phyloP scores from a whole-genome alignment of 768 basidiomycete genomes.

The Neoboletus brunneissimus region DNA sequence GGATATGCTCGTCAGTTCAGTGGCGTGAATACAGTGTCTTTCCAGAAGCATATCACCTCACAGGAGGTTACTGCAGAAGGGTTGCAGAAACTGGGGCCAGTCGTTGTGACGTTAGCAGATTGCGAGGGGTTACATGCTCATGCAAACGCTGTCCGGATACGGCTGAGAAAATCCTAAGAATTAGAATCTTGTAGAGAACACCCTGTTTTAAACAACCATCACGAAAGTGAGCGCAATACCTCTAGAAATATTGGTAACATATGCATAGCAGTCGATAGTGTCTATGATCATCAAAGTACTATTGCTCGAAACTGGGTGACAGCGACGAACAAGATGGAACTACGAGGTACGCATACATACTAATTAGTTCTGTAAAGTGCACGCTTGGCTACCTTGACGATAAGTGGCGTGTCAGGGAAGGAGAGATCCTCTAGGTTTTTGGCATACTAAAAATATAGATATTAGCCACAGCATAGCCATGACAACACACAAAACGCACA shows the following conservation, averaged over 20 bases:
- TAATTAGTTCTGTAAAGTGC: conserved; percentile 87
- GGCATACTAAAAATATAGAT: conserved; percentile 63
- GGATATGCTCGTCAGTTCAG: conserved; percentile 98
- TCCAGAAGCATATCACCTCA: conserved; percentile 99
- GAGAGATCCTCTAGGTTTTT: conserved; percentile 83
- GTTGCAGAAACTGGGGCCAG: conserved; percentile 74
- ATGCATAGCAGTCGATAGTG: conserved; percentile 3
- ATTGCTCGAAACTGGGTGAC: conserved; percentile 13
- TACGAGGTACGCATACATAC: conserved; percentile 20
- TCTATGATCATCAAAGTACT: conserved; percentile 23
- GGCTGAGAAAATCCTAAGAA: conserved; percentile 40
- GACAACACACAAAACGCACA: conserved; percentile 44
- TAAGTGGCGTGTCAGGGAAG: conserved; percentile 90
- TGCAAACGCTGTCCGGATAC: conserved; percentile 91
- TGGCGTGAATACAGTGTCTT: conserved; percentile 93
- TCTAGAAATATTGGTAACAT: conserved; percentile 15
- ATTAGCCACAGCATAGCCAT: conserved; percentile 10
- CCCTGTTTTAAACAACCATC: background rate
- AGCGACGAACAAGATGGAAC: conserved; percentile 7
- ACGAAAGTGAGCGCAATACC: conserved; percentile 1
- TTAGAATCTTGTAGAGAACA: background rate
- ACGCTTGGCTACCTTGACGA: conserved; percentile 94
- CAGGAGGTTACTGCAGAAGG: conserved; percentile 86
- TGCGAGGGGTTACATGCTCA: conserved; percentile 95
- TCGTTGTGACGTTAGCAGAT: conserved; percentile 86